Evolutionary conservation across 805 yeast species (phyloP).

Genomic region (Ogataea ramenticola): DNA sequence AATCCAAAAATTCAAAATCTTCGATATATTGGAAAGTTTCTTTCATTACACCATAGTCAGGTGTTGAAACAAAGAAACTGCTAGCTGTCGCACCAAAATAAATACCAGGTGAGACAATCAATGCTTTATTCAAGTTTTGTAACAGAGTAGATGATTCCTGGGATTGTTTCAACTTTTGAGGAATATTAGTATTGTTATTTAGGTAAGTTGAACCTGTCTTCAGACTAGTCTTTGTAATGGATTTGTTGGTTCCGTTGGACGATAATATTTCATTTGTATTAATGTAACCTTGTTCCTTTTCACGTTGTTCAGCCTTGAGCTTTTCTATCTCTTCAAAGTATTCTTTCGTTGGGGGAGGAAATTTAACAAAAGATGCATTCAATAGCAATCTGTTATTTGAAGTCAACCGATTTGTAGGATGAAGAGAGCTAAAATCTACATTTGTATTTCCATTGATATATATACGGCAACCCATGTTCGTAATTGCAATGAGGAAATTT

Average conservation of each 20-base stretch:
- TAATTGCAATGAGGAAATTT: slow-evolving; percentile 68
- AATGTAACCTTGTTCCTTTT: slow-evolving; percentile 25
- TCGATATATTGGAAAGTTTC: slow-evolving; percentile 66
- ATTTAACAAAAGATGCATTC: slow-evolving; percentile 33
- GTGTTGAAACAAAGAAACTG: slow-evolving; percentile 64
- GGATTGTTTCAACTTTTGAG: slow-evolving; percentile 38
- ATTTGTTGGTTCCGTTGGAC: slow-evolving; percentile 1
- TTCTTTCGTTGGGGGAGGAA: slow-evolving; percentile 34
- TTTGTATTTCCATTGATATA: slow-evolving; percentile 45
- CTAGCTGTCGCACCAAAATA: slow-evolving; percentile 57
- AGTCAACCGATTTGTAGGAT: background rate
- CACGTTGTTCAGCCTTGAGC: slow-evolving; percentile 31
- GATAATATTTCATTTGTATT: slow-evolving; percentile 6
- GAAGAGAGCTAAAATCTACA: slow-evolving; percentile 9
- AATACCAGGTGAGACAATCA: slow-evolving; percentile 78
- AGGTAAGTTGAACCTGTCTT: slow-evolving; percentile 6
- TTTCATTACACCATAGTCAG: slow-evolving; percentile 80
- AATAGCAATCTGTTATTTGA: slow-evolving; percentile 26
- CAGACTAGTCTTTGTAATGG: slow-evolving; percentile 22
- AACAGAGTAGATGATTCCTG: slow-evolving; percentile 49
- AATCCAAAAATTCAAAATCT: slow-evolving; percentile 68
- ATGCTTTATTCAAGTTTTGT: slow-evolving; percentile 49
- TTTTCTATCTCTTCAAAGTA: slow-evolving; percentile 22
- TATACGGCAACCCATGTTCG: slow-evolving; percentile 78
- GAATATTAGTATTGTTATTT: slow-evolving; percentile 14